Evolutionary conservation across 441 rosid genomes (phyloP).

Genomic region (Erodium texanum): DNA sequence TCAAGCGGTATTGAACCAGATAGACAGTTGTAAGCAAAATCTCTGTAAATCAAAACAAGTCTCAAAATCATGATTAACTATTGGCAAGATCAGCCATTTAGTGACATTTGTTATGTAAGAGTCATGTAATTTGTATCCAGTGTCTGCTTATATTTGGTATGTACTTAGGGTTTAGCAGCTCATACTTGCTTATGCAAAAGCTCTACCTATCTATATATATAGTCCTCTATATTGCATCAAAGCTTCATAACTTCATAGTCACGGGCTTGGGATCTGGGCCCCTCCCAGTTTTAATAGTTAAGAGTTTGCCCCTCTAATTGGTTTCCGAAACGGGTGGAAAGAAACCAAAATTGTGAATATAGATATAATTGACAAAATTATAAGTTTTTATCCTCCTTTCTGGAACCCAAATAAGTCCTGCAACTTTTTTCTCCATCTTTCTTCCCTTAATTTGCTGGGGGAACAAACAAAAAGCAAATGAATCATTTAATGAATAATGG

Average conservation of each 20-base stretch:
- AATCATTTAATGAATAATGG: neutral
- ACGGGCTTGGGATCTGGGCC: neutral
- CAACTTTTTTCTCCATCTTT: no score
- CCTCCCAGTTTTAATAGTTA: neutral
- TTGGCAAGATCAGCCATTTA: no score
- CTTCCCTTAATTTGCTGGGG: no score
- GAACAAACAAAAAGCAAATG: no score
- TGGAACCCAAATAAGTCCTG: no score
- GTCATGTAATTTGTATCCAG: neutral
- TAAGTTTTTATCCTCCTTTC: no score
- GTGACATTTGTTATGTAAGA: neutral
- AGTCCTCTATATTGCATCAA: neutral
- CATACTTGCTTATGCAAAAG: neutral
- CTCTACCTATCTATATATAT: neutral
- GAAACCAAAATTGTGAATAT: neutral
- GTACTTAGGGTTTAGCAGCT: neutral
- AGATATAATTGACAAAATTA: no score
- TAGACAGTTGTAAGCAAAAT: conserved; percentile 70
- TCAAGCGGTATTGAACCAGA: conserved; percentile 58
- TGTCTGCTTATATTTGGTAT: neutral
- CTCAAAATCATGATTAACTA: neutral
- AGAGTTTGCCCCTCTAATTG: neutral
- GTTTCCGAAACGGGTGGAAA: neutral
- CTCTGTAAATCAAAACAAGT: conserved; percentile 27
- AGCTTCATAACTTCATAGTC: neutral